Base-by-base conservation (phyloP, 2,329 filamentous ascomycete species). In the Colletotrichum limetticola region DNA sequence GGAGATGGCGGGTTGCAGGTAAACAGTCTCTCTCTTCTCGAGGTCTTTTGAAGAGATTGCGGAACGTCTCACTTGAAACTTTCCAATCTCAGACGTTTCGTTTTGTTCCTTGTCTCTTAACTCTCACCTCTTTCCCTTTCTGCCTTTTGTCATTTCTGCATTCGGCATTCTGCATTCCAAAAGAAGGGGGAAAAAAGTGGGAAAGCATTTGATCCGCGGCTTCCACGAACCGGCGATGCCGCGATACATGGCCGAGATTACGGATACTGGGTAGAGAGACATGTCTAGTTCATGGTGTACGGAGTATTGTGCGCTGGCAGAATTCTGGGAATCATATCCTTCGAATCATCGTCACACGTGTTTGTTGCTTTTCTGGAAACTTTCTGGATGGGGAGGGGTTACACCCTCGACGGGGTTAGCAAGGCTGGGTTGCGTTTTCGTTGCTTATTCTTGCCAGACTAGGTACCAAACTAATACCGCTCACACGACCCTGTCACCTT, bases 361-460 rank as follows among this genome's bases (percentile, higher is more conserved):
- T n/a, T 57, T 32, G 52, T 68, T 71, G 69, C 69, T 71, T 71
- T 71, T 68, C 37, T 68, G 69, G 65, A 71, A 71, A 71, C 69
- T 24, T 58, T 53, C 37, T 55, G 16, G 57, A 67, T 57, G 35
- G 57, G 56, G 53, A 30, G 30, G 53, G 58, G 52, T 71, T 58
- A 24, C 63, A 71, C 28, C 6, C 4, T 14, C n/a, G 37, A 58
- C 30, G 52, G 63, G 52, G 52, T 22, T 49, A 6, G 6, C 37
- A 42, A 42, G 37, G 37, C 37, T 42, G 6, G 37, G 28, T 8
- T 30, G 19, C 16, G 32, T 8, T 16, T 30, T 16, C 11, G 3
- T 60, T 66, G 49, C 68, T 53, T 35, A 6, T 70, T 60, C 22
- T 19, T 37, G 16, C 22, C 28, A 49, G 42, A 22, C 42, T 49